phyloP scores from a whole-genome alignment of 2,329 filamentous ascomycete species.

The Xylariaceae sp. region DNA sequence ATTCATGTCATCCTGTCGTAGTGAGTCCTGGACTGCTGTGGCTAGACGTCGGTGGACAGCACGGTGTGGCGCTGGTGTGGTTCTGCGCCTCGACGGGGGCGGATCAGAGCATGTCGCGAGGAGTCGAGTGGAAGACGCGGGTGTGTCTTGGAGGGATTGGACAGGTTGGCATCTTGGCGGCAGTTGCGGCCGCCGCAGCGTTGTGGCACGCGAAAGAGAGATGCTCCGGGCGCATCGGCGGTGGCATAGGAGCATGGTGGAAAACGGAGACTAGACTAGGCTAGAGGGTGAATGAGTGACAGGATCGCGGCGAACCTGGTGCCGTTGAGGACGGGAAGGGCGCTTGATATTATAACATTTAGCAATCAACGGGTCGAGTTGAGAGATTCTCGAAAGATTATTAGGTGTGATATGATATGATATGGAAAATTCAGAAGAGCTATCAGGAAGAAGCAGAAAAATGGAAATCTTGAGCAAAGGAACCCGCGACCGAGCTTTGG shows the following conservation, averaged over 20 bases:
- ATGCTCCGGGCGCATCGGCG: slow-evolving; percentile 22
- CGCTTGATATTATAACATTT: slow-evolving; percentile 23
- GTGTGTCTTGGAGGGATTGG: slow-evolving; percentile 10
- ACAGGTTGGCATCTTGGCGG: slow-evolving; percentile 16
- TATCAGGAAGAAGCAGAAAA: too few relatives aligned
- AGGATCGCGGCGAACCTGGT: slow-evolving; percentile 20
- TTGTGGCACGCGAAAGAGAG: slow-evolving; percentile 18
- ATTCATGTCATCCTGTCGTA: slow-evolving; percentile 17
- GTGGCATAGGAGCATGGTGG: slow-evolving; percentile 27
- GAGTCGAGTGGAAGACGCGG: slow-evolving; percentile 10
- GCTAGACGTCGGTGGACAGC: slow-evolving; percentile 23
- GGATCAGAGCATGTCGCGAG: slow-evolving; percentile 22
- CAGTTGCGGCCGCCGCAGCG: slow-evolving; percentile 19
- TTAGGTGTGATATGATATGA: too few relatives aligned
- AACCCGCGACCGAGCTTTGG: too few relatives aligned
- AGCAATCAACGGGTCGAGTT: too few relatives aligned
- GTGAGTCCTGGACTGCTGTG: slow-evolving; percentile 25
- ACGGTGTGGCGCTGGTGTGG: slow-evolving; percentile 10
- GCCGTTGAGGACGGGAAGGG: slow-evolving; percentile 16
- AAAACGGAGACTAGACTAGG: slow-evolving; percentile 3
- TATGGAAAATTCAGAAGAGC: too few relatives aligned
- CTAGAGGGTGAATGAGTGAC: slow-evolving; percentile 7
- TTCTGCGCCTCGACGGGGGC: slow-evolving; percentile 23
- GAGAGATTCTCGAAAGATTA: too few relatives aligned
- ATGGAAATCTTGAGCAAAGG: too few relatives aligned